These are phyloP conservation scores for Phragmites australis DNA, from an alignment of 176 grass and related monocot genomes.

Conservation along the genomic window DNA sequence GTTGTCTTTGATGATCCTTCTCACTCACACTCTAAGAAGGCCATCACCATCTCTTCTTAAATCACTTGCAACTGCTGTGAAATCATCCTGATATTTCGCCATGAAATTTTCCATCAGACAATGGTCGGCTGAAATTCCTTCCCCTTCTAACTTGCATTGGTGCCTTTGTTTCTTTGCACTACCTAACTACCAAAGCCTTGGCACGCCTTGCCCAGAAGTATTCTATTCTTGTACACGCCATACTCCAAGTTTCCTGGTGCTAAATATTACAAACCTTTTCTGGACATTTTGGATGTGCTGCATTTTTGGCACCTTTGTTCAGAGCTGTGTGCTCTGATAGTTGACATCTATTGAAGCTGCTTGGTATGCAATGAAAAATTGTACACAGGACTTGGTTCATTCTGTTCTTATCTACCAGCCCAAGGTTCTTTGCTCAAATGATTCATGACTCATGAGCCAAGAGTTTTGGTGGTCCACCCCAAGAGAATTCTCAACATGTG, in stretches of 20 bases:
- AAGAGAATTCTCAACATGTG: background rate
- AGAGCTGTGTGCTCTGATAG: background rate
- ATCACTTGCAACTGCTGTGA: constrained; percentile 48
- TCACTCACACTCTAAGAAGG: constrained; percentile 78
- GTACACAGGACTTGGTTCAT: background rate
- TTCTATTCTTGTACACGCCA: background rate
- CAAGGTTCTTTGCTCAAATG: background rate
- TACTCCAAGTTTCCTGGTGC: background rate
- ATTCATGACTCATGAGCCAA: background rate
- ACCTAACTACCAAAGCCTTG: background rate
- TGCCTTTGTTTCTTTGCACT: background rate
- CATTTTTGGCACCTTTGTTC: background rate
- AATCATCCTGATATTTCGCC: constrained; percentile 8
- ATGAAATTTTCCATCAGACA: background rate
- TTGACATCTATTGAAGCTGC: background rate
- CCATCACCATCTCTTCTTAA: constrained; percentile 71
- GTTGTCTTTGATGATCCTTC: constrained; percentile 72
- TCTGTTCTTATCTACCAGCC: background rate
- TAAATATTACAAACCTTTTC: background rate
- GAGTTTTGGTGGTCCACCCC: background rate
- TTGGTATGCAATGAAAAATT: background rate
- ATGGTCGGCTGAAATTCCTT: background rate
- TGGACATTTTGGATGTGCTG: background rate
- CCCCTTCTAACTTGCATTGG: background rate
- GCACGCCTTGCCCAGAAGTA: background rate